Base-by-base conservation (phyloP, 2,329 filamentous ascomycete species). In the Alternaria postmessia region DNA sequence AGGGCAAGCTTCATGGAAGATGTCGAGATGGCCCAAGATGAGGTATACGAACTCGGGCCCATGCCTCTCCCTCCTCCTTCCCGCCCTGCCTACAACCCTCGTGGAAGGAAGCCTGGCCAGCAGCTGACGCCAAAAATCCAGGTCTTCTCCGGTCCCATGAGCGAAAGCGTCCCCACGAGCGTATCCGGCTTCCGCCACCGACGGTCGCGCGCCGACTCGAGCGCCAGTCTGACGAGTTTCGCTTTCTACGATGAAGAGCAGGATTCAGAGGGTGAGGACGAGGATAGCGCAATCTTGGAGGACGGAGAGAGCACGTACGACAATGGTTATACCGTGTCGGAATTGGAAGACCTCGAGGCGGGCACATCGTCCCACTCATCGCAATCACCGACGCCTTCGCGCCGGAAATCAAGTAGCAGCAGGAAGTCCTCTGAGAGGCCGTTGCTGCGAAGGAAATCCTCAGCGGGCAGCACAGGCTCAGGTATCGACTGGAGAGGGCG, bases 21-120 rank as follows among this genome's bases (percentile, higher is more conserved):
- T 79, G 94, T 98, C n/a, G 94, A 97, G 78, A 98, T 99, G 95
- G 94, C 95, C 20, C 93, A 96, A 52, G 92, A 97, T 77, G 94
- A 98, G 87, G 92, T 95, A 75, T 71, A 69, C 65, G 72, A 78
- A 68, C 73, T 77, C 66, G 67, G 52, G 26, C 67, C 69, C 66
- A 64, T 74, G 55, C 51, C 32, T 36, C 32, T 12, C 1, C 32
- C 32, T 36, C 5, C 34, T 54, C 67, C 56, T 30, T 56, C 65
- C 49, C 67, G 52, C 43, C 63, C 49, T 41, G 18, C 57, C 51
- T 51, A 48, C 52, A 41, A 48, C 20, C 52, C 56, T 47, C 52
- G 53, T 48, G 54, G 54, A 39, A 60, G 48, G 57, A 56, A 54
- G 54, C 65, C 68, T 66, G 67, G 64, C 70, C 72, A 73, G 54